Percentiles rank a stretch among this genome's conserved stretches.
Evolutionary conservation across 1,284 basidiomycete genomes (phyloP).

Genomic region (Moesziomyces globuligerus): DNA sequence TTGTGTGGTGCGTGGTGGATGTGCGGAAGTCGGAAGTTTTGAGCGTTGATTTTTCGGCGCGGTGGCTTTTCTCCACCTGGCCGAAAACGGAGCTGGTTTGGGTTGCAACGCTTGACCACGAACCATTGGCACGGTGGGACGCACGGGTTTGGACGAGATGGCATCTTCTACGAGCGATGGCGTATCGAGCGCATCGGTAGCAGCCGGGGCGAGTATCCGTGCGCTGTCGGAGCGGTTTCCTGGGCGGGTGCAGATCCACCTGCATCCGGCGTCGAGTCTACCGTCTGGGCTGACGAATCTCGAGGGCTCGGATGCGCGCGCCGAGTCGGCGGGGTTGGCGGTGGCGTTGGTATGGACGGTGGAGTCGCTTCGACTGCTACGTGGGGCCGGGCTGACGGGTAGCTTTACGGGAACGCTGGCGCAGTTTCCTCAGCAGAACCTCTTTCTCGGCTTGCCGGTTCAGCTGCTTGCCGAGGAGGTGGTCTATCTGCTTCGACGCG

Average conservation of each 20-base stretch:
- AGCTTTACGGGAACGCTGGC: conserved; percentile 89
- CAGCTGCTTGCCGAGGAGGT: conserved; percentile 91
- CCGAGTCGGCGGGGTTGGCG: not conserved
- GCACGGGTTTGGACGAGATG: not conserved
- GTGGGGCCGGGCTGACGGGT: conserved; percentile 82
- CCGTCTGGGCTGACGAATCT: not conserved
- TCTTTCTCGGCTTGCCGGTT: conserved; percentile 90
- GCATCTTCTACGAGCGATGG: not conserved
- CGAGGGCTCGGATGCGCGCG: not conserved
- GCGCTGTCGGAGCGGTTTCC: conserved; percentile 8
- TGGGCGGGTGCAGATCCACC: conserved; percentile 26
- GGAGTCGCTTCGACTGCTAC: conserved; percentile 18
- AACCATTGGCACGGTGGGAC: not conserved
- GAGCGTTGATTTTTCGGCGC: too few relatives aligned
- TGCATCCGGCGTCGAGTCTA: conserved; percentile 12
- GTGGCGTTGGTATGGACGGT: conserved; percentile 46
- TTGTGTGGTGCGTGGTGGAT: too few relatives aligned
- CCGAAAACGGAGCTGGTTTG: too few relatives aligned
- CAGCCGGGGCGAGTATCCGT: not conserved
- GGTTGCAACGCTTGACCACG: not conserved
- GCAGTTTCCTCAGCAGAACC: conserved; percentile 93
- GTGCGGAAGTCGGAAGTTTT: not conserved
- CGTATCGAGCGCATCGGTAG: not conserved
- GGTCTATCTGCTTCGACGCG: conserved; percentile 81
- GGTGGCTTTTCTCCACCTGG: too few relatives aligned